phyloP scores from a whole-genome alignment of 2,329 filamentous ascomycete species.

The Dothideomycetes sp. region DNA sequence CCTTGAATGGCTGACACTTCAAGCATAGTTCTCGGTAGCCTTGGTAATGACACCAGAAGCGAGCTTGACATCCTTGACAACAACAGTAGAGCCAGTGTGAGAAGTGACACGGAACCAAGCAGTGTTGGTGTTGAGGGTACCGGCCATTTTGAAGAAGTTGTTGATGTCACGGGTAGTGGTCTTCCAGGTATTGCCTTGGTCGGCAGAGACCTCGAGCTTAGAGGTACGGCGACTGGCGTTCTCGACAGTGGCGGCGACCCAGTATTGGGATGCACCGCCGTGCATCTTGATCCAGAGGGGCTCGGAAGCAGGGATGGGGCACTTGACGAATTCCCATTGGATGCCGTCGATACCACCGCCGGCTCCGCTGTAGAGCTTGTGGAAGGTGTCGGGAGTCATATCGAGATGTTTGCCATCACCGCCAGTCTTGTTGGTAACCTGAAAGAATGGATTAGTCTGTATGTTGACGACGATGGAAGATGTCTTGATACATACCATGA shows the following conservation, averaged over 20 bases:
- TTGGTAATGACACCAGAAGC: slow-evolving; percentile 1
- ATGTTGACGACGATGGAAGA: too few relatives aligned
- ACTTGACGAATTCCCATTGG: slow-evolving; percentile 41
- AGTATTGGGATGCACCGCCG: slow-evolving; percentile 41
- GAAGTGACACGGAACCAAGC: slow-evolving; percentile 18
- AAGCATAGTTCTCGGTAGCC: slow-evolving; percentile 4
- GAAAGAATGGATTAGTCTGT: neutral
- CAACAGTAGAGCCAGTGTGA: slow-evolving; percentile 14
- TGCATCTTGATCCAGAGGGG: slow-evolving; percentile 47
- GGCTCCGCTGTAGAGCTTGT: slow-evolving; percentile 14
- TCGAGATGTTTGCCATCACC: slow-evolving; percentile 15
- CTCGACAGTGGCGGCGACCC: slow-evolving; percentile 56
- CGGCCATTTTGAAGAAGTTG: slow-evolving; percentile 23
- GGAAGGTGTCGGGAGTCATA: slow-evolving; percentile 15
- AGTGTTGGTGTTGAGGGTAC: slow-evolving; percentile 15
- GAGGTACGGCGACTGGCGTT: slow-evolving; percentile 51
- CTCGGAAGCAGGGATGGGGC: slow-evolving; percentile 42
- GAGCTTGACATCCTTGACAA: slow-evolving; percentile 19
- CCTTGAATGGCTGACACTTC: too few relatives aligned
- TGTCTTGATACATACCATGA: slow-evolving; percentile 13
- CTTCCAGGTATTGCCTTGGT: slow-evolving; percentile 51
- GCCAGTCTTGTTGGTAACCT: slow-evolving; percentile 14
- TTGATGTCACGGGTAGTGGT: slow-evolving; percentile 42
- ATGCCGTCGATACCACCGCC: slow-evolving; percentile 11
- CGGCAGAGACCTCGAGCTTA: slow-evolving; percentile 51